Percentiles rank a stretch among this genome's conserved stretches.
phyloP scores from a whole-genome alignment of 176 grass and related monocot species.

The Lolium rigidum region DNA sequence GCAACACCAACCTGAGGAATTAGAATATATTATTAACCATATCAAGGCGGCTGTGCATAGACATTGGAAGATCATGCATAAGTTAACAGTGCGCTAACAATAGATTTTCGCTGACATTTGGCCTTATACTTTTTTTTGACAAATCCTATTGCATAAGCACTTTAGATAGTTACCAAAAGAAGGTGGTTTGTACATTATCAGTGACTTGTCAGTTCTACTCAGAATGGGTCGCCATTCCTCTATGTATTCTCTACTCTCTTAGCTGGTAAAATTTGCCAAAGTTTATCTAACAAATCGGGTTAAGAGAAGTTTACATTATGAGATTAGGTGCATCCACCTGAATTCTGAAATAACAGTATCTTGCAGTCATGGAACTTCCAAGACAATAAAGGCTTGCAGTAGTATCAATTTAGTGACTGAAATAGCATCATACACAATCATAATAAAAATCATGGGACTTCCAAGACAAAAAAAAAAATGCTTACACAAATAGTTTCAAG shows the following conservation, averaged over 20 bases:
- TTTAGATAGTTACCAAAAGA: constrained; percentile 18
- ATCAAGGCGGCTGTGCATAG: constrained; percentile 4
- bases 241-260: constrained; percentile 17
- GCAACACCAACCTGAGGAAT: constrained; percentile 78
- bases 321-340: constrained; percentile 17
- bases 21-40: constrained; percentile 39
- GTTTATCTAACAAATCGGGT: constrained; percentile 10
- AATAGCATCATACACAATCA: background rate
- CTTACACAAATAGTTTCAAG: background rate
- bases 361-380: background rate
- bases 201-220: constrained; percentile 5
- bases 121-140: background rate
- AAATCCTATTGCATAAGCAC: background rate
- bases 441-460: background rate
- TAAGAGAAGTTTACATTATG: constrained; percentile 14
- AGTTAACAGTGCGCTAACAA: background rate
- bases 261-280: background rate
- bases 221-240: background rate
- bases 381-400: background rate
- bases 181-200: background rate
- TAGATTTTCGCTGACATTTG: background rate
- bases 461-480: background rate
- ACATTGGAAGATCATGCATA: background rate
- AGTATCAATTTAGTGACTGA: background rate
- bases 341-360: constrained; percentile 27